A percentile compares a stretch with the other conserved stretches of the same genome.
Evolutionary conservation across 257 asterid genomes (phyloP).

Genomic region (Catharanthus roseus): DNA sequence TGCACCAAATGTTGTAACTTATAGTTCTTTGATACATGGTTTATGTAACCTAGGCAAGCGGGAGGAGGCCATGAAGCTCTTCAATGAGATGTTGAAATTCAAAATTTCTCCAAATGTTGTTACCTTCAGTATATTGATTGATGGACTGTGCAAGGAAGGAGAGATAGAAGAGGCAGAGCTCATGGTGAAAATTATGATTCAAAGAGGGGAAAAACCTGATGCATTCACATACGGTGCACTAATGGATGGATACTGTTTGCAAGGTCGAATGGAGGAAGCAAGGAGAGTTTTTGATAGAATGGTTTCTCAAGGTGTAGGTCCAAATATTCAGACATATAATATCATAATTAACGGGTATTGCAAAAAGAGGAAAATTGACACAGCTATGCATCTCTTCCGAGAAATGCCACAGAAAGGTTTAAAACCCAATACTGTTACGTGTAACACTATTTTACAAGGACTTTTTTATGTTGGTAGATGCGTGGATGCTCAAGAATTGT

Average conservation of each 20-base stretch:
- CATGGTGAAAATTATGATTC: not conserved
- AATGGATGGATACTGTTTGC: too few relatives aligned
- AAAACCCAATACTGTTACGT: slow-evolving; percentile 16
- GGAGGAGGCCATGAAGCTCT: slow-evolving; percentile 13
- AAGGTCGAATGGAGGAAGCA: too few relatives aligned
- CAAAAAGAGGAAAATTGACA: slow-evolving; percentile 6
- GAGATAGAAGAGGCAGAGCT: not conserved
- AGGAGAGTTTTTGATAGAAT: not conserved
- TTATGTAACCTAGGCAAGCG: slow-evolving; percentile 19
- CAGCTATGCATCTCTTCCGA: slow-evolving; percentile 18
- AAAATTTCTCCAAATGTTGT: slow-evolving; percentile 1
- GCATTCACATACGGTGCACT: too few relatives aligned
- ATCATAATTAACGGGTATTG: slow-evolving; percentile 8
- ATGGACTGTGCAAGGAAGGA: slow-evolving; percentile 20
- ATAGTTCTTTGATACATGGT: slow-evolving; percentile 21
- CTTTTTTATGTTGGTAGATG: slow-evolving; percentile 18
- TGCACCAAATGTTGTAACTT: slow-evolving; percentile 11
- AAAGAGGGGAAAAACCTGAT: too few relatives aligned
- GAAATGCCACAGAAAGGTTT: slow-evolving; percentile 21
- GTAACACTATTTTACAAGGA: slow-evolving; percentile 19
- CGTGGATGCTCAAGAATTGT: slow-evolving; percentile 13
- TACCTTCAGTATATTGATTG: slow-evolving; percentile 12
- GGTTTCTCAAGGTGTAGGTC: not conserved
- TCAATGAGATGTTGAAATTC: slow-evolving; percentile 4
- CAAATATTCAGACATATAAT: not conserved